phyloP scores from a whole-genome alignment of 768 basidiomycete genomes.

The Rickenella mellea region DNA sequence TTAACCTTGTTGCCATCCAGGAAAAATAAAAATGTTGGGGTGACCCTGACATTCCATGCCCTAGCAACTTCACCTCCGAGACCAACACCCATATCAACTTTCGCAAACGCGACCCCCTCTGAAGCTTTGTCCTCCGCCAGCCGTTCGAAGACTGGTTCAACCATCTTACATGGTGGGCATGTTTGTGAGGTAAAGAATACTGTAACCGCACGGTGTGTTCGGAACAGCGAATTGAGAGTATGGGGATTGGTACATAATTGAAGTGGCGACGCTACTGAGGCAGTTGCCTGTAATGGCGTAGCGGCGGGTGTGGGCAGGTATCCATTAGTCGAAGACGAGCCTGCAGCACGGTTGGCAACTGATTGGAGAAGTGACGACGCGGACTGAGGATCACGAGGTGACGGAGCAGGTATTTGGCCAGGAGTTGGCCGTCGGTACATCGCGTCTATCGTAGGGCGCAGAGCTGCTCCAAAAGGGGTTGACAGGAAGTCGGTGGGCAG shows the following conservation, averaged over 20 bases:
- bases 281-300: conserved; percentile 10
- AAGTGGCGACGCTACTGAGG: conserved; percentile 26
- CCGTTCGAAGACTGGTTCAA: conserved; percentile 76
- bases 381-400: conserved; percentile 22
- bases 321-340: conserved; percentile 42
- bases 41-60: conserved; percentile 60
- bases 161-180: conserved; percentile 75
- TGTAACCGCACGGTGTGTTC: conserved; percentile 60
- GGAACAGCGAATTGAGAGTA: conserved; percentile 58
- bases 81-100: conserved; percentile 73
- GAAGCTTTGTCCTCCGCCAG: conserved; percentile 54
- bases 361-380: conserved; percentile 32
- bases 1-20: conserved; percentile 61
- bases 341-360: conserved; percentile 23
- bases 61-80: conserved; percentile 49
- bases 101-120: conserved; percentile 66
- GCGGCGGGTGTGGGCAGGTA: conserved; percentile 13
- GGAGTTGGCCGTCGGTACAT: conserved; percentile 67
- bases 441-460: conserved; percentile 84
- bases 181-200: conserved; percentile 69
- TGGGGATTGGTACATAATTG: conserved; percentile 68
- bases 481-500: conserved; percentile 79
- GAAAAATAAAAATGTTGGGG: conserved; percentile 89
- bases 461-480: conserved; percentile 77
- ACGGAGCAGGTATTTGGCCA: conserved; percentile 24